Evolutionary conservation across 345 rosid species (phyloP).

Genomic region (Stellera chamaejasme): DNA sequence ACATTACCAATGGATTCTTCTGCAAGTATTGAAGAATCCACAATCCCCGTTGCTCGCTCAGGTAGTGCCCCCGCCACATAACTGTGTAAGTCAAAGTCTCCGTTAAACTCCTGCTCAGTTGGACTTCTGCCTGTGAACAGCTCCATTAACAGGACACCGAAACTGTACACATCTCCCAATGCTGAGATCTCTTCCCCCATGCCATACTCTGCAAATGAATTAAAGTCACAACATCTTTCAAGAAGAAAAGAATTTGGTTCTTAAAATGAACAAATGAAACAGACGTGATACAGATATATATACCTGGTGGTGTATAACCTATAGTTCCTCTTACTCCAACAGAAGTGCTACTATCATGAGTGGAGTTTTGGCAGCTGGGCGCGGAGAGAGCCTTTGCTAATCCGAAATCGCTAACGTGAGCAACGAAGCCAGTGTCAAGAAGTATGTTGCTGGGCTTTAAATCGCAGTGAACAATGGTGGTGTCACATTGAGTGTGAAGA

Average conservation of each 20-base stretch:
- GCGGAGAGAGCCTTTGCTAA: constrained; percentile 6
- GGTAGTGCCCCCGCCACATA: background rate
- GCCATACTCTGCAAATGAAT: constrained; percentile 8
- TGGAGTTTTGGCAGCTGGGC: background rate
- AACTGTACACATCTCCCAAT: constrained; percentile 11
- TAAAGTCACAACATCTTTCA: no score
- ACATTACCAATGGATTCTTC: background rate
- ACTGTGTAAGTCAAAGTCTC: background rate
- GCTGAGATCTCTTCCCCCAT: background rate
- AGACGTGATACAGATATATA: no score
- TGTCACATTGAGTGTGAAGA: background rate
- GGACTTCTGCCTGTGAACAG: constrained; percentile 8
- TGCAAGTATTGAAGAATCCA: background rate
- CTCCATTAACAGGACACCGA: constrained; percentile 7
- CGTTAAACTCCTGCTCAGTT: background rate
- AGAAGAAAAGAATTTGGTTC: no score
- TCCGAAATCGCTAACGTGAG: constrained; percentile 8
- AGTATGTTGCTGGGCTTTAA: constrained; percentile 8
- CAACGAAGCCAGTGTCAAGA: constrained; percentile 8
- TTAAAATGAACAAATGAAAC: no score
- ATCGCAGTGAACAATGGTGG: constrained; percentile 9
- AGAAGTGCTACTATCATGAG: background rate
- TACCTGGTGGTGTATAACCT: constrained; percentile 17
- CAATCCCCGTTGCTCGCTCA: background rate
- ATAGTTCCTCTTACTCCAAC: background rate